phyloP scores from a whole-genome alignment of 495 filamentous ascomycete species.

The Aspergillus saccharolyticus region DNA sequence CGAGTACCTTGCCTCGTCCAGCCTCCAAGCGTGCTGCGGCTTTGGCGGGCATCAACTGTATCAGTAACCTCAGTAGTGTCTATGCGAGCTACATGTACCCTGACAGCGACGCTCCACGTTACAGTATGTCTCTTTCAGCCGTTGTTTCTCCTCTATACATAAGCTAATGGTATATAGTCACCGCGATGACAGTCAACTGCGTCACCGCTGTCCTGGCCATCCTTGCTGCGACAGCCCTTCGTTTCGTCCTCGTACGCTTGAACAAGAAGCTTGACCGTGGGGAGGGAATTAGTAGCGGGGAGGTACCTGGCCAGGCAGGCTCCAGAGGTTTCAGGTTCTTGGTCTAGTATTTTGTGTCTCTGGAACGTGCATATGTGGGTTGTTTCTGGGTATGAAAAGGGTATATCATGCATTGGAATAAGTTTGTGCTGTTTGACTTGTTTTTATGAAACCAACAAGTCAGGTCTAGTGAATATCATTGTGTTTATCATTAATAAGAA shows the following conservation, averaged over 20 bases:
- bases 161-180: conserved; percentile 26
- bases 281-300: conserved; percentile 39
- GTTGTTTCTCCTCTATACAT: background rate
- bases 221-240: conserved; percentile 55
- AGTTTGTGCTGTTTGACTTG: too few species aligned
- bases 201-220: conserved; percentile 63
- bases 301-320: conserved; percentile 49
- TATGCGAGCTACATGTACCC: conserved; percentile 76
- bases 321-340: conserved; percentile 60
- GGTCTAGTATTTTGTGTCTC: conserved; percentile 15
- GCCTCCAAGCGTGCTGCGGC: conserved; percentile 80
- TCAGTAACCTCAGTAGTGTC: conserved; percentile 65
- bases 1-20: conserved; percentile 74
- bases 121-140: conserved; percentile 27
- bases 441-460: too few species aligned
- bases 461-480: too few species aligned
- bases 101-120: conserved; percentile 29
- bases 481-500: too few species aligned
- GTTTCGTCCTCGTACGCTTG: conserved; percentile 59
- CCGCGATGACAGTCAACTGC: conserved; percentile 74
- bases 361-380: background rate
- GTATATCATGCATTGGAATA: too few species aligned
- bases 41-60: conserved; percentile 74
- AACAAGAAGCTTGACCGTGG: conserved; percentile 68
- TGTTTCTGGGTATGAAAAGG: background rate